A percentile compares a stretch with the other conserved stretches of the same genome.
These are phyloP conservation scores for Flaveria trinervia DNA, from an alignment of 129 eudicot species.

Conservation along the genomic window DNA sequence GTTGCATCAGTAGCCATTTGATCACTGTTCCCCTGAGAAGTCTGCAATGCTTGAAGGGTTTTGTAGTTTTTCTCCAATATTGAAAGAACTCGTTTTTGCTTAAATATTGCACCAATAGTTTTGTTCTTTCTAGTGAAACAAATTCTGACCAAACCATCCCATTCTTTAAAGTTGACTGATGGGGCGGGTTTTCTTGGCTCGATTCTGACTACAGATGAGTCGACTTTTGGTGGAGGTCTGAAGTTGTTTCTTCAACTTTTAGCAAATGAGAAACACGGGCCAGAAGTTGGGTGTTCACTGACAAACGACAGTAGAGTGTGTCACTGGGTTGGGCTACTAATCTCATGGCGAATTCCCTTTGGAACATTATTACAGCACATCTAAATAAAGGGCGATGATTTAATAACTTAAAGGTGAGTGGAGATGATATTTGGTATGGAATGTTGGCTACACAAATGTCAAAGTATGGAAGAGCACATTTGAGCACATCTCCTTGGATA, in stretches of 20 bases:
- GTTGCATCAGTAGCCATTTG: conserved; percentile 53
- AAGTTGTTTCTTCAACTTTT: conserved; percentile 86
- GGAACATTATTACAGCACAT: conserved; percentile 91
- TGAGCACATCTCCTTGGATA: conserved; percentile 89
- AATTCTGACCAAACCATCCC: conserved; percentile 83
- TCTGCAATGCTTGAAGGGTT: conserved; percentile 72
- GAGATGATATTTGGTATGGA: conserved; percentile 94
- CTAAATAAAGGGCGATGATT: conserved; percentile 77
- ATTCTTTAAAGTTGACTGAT: conserved; percentile 68
- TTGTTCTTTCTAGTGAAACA: conserved; percentile 90
- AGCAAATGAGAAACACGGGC: conserved; percentile 80
- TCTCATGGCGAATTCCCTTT: conserved; percentile 92
- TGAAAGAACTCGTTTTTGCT: conserved; percentile 58
- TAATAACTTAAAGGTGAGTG: conserved; percentile 74
- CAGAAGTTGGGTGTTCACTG: conserved; percentile 88
- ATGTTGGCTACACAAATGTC: conserved; percentile 96
- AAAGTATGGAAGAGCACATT: conserved; percentile 88
- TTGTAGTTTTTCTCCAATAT: conserved; percentile 77
- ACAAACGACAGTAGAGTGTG: conserved; percentile 77
- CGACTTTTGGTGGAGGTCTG: conserved; percentile 95
- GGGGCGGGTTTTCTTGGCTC: conserved; percentile 93
- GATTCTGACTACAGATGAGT: conserved; percentile 88
- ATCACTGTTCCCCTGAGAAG: conserved; percentile 31
- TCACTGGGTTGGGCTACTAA: conserved; percentile 96
- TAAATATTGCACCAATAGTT: conserved; percentile 76